A percentile compares a stretch with the other conserved stretches of the same genome.
phyloP scores from a whole-genome alignment of 2,329 filamentous ascomycete genomes.

The Fusarium sp. region DNA sequence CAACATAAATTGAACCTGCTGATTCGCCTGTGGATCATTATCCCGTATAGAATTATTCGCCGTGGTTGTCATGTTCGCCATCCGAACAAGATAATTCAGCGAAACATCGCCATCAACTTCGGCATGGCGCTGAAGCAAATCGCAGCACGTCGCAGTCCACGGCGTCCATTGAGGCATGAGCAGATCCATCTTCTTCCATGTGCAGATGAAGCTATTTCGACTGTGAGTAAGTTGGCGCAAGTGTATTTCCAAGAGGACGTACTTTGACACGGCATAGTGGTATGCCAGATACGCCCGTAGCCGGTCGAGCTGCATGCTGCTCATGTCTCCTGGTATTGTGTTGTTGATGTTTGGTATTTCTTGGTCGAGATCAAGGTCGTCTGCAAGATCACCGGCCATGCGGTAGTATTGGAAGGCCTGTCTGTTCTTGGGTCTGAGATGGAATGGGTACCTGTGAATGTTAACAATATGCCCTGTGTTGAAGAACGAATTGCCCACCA shows the following conservation, averaged over 20 bases:
- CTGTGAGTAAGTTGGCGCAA: constrained; percentile 15
- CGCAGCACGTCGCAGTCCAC: constrained; percentile 59
- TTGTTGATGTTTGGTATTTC: constrained; percentile 42
- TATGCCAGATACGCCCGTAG: constrained; percentile 60
- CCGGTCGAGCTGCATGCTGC: constrained; percentile 50
- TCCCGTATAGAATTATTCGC: constrained; percentile 48
- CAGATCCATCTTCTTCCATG: constrained; percentile 51
- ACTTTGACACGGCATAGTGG: constrained; percentile 58
- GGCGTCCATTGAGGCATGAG: constrained; percentile 51
- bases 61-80: constrained; percentile 55
- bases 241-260: constrained; percentile 25
- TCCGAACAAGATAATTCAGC: constrained; percentile 57
- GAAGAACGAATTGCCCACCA: constrained; percentile 56
- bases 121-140: constrained; percentile 54
- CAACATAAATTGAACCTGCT: constrained; percentile 58
- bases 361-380: constrained; percentile 61
- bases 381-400: constrained; percentile 62
- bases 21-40: constrained; percentile 46
- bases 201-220: constrained; percentile 50
- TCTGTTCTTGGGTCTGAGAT: constrained; percentile 62
- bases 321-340: constrained; percentile 1
- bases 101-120: constrained; percentile 53
- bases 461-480: neutral
- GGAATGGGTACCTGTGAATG: constrained; percentile 62
- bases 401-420: constrained; percentile 62